Evolutionary conservation across 805 yeast species (phyloP).

Genomic region (Ogataea dorogensis): DNA sequence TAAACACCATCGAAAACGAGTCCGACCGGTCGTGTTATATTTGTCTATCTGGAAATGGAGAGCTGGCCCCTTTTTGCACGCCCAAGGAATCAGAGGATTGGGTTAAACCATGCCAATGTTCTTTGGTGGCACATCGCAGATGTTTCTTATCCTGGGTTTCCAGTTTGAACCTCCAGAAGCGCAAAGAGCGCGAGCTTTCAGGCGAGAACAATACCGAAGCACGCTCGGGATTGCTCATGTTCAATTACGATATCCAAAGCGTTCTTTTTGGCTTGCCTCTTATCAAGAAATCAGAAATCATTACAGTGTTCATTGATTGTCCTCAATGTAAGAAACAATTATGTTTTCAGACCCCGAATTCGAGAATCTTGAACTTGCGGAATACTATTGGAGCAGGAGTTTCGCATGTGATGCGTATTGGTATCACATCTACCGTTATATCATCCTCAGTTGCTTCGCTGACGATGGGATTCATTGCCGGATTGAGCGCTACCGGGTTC

Average conservation of each 20-base stretch:
- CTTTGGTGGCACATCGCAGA: slow-evolving; percentile 43
- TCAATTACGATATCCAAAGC: slow-evolving; percentile 18
- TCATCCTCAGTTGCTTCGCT: slow-evolving; percentile 25
- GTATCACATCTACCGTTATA: slow-evolving; percentile 19
- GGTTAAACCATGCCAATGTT: slow-evolving; percentile 46
- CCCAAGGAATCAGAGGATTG: slow-evolving; percentile 36
- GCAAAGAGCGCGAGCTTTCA: slow-evolving; percentile 9
- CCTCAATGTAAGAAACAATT: slow-evolving; percentile 39
- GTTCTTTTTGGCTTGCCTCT: slow-evolving; percentile 19
- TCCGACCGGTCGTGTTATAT: slow-evolving; percentile 26
- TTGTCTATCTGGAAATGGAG: slow-evolving; percentile 32
- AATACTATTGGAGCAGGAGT: slow-evolving; percentile 15
- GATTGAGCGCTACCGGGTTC: slow-evolving; percentile 30
- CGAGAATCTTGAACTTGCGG: slow-evolving; percentile 18
- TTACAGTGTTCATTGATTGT: slow-evolving; percentile 31
- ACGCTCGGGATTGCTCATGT: slow-evolving; percentile 11
- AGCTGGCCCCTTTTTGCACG: slow-evolving; percentile 33
- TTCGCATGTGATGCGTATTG: slow-evolving; percentile 20
- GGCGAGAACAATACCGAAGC: slow-evolving; percentile 4
- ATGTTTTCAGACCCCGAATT: slow-evolving; percentile 25
- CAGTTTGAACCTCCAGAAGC: slow-evolving; percentile 27
- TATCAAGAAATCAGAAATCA: slow-evolving; percentile 20
- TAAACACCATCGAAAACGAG: slow-evolving; percentile 13
- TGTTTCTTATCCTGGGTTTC: slow-evolving; percentile 45
- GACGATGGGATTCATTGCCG: slow-evolving; percentile 21